phyloP scores from a whole-genome alignment of 208 protist genomes.

The Crithidia acanthocephali region DNA sequence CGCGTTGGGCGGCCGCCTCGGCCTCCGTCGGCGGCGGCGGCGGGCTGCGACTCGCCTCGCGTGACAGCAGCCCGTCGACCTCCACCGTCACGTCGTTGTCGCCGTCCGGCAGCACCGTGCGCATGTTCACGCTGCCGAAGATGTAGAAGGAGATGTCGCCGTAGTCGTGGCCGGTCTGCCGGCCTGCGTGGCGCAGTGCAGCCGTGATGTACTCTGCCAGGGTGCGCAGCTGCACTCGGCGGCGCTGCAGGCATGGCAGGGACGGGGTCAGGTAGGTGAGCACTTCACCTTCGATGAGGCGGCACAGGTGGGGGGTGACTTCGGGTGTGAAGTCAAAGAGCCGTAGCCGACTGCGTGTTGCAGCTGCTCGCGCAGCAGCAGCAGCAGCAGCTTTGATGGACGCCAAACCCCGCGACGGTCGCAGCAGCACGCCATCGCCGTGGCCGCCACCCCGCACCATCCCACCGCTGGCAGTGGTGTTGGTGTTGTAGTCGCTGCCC shows the following conservation, averaged over 20 bases:
- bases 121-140: constrained; percentile 87
- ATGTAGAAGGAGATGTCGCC: constrained; percentile 81
- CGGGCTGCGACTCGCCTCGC: constrained; percentile 17
- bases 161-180: constrained; percentile 30
- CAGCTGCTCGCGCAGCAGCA: not conserved
- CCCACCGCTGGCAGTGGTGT: constrained; percentile 16
- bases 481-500: constrained; percentile 3
- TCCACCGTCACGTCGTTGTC: constrained; percentile 90
- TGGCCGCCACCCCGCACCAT: too few relatives aligned
- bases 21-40: constrained; percentile 15
- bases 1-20: constrained; percentile 11
- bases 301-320: constrained; percentile 53
- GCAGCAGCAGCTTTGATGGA: not conserved
- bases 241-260: constrained; percentile 50
- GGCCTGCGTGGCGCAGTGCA: constrained; percentile 52
- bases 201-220: constrained; percentile 68
- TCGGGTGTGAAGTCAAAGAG: constrained; percentile 56
- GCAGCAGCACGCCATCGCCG: not conserved
- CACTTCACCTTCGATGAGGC: constrained; percentile 70
- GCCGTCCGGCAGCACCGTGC: constrained; percentile 88
- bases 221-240: constrained; percentile 57
- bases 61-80: constrained; percentile 66
- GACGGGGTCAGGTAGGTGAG: constrained; percentile 61
- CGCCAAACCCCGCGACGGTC: not conserved
- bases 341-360: too few relatives aligned